Evolutionary conservation across 202 grass and related monocot species (phyloP).

Genomic region (Hordeum pubiflorum): DNA sequence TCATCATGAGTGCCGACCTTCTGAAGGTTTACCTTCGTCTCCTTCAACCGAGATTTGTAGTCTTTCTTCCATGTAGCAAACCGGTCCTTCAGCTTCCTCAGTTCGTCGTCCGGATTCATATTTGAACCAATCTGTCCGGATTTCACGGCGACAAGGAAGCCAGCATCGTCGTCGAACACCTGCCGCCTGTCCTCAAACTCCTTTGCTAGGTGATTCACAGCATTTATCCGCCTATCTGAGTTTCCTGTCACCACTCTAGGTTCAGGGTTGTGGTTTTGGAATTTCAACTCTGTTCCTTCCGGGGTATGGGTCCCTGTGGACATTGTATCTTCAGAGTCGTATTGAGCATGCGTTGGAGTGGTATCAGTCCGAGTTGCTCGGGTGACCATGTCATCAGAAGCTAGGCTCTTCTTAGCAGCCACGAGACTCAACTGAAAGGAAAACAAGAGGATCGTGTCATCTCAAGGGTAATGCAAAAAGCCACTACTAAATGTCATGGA

Average conservation of each 20-base stretch:
- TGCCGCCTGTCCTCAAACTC: slow-evolving; percentile 73
- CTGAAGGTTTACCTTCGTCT: slow-evolving; percentile 60
- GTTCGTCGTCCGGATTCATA: slow-evolving; percentile 66
- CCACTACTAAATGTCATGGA: not conserved
- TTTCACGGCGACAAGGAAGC: slow-evolving; percentile 50
- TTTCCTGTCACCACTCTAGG: slow-evolving; percentile 23
- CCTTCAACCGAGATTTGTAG: slow-evolving; percentile 76
- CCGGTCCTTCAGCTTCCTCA: slow-evolving; percentile 65
- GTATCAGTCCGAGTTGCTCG: slow-evolving; percentile 36
- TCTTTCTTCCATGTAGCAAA: slow-evolving; percentile 94
- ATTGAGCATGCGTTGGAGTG: slow-evolving; percentile 35
- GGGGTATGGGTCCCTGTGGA: slow-evolving; percentile 49
- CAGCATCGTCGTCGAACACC: slow-evolving; percentile 67
- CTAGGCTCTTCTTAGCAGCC: slow-evolving; percentile 64
- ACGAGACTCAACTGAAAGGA: slow-evolving; percentile 66
- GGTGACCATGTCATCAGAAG: slow-evolving; percentile 34
- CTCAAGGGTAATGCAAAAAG: slow-evolving; percentile 15
- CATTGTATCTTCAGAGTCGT: slow-evolving; percentile 61
- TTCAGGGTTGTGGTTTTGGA: slow-evolving; percentile 32
- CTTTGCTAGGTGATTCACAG: slow-evolving; percentile 61
- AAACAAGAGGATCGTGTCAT: slow-evolving; percentile 2
- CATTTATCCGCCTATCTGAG: slow-evolving; percentile 29
- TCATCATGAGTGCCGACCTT: slow-evolving; percentile 44
- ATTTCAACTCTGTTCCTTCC: slow-evolving; percentile 37
- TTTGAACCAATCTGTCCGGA: slow-evolving; percentile 44